Percentiles rank a stretch among this genome's conserved stretches.
These are phyloP conservation scores for Hevea brasiliensis DNA, from an alignment of 345 rosid species.

Conservation along the genomic window DNA sequence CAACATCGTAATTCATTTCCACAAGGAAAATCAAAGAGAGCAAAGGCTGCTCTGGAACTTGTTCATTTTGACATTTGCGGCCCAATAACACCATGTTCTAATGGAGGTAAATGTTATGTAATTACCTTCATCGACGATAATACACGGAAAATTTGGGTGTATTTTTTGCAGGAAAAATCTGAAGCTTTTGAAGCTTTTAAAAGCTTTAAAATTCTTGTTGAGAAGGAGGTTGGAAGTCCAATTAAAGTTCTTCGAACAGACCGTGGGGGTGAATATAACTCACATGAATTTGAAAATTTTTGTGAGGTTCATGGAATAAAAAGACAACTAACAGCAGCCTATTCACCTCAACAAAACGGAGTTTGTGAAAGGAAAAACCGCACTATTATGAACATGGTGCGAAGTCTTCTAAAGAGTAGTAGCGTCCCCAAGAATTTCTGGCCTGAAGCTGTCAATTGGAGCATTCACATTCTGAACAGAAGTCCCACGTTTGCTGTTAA, in stretches of 20 bases:
- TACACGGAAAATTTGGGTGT: no score
- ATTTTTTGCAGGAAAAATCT: neutral
- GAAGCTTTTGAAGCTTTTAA: neutral
- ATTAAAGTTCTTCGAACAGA: no score
- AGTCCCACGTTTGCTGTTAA: neutral
- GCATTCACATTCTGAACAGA: neutral
- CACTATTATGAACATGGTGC: neutral
- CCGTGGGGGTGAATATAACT: neutral
- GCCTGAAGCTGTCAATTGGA: neutral
- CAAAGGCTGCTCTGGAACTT: no score
- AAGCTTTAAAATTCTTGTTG: neutral
- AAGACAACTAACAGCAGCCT: neutral
- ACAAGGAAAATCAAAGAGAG: no score
- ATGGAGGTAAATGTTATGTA: no score
- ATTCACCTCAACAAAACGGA: neutral
- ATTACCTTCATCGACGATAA: no score
- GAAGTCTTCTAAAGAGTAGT: neutral
- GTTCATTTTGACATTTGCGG: no score
- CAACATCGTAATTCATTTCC: no score
- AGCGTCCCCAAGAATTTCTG: fast-evolving
- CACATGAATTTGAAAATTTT: neutral
- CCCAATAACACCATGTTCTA: no score
- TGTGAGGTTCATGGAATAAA: neutral
- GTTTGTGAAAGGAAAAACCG: neutral
- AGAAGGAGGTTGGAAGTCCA: no score